phyloP scores from a whole-genome alignment of 345 rosid species.

The Euphorbia peplus region DNA sequence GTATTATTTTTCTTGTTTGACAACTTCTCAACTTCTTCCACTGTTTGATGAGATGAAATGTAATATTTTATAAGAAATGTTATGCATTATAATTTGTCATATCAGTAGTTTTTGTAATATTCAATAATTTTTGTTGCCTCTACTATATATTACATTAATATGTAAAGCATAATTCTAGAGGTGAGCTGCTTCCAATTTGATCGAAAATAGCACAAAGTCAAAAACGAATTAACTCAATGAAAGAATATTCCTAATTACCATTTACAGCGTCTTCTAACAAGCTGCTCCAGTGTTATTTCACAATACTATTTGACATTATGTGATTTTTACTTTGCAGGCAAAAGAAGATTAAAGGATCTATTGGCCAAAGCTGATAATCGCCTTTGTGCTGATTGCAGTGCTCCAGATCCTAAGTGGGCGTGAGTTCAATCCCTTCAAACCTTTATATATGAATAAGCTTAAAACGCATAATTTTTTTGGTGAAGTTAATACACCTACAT shows the following conservation, averaged over 20 bases:
- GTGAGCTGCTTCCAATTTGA: background rate
- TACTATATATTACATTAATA: background rate
- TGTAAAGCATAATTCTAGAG: background rate
- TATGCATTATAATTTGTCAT: background rate
- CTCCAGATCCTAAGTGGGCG: slow-evolving; percentile 99
- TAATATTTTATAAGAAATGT: background rate
- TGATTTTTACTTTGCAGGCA: slow-evolving; percentile 43
- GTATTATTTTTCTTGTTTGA: background rate
- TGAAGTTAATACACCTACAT: background rate
- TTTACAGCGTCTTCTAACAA: background rate
- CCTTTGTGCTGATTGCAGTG: slow-evolving; percentile 89
- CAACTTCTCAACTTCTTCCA: background rate
- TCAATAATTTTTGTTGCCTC: background rate
- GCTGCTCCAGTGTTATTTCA: background rate
- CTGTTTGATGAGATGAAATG: slow-evolving; percentile 1
- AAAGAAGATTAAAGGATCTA: slow-evolving; percentile 67
- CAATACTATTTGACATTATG: background rate
- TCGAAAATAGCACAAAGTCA: background rate
- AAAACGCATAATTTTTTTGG: background rate
- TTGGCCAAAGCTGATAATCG: slow-evolving; percentile 77
- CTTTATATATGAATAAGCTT: slow-evolving; percentile 1
- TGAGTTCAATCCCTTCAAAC: slow-evolving; percentile 40
- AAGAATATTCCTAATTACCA: background rate
- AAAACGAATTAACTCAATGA: background rate
- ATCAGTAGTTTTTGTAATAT: background rate